Evolutionary conservation across 352 stramenopile species (phyloP), one percentile per base, ranked within the genome.

Genomic region (Globisporangium splendens): DNA sequence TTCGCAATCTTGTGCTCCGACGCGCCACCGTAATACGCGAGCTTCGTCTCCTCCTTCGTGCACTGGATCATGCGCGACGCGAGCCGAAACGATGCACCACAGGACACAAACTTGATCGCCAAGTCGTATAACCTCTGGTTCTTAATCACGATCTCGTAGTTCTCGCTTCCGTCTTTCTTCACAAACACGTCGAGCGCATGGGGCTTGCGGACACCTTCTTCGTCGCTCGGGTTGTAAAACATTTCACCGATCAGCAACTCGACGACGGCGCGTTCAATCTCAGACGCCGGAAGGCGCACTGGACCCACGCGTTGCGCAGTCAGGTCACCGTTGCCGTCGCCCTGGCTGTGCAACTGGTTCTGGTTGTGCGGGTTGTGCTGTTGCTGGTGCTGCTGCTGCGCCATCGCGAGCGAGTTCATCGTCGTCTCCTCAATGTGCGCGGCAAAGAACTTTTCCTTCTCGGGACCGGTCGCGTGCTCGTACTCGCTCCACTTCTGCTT

Each of bases 121-220:
- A 88, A 50, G 39, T 88, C 78, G 41, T 79, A 88, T 41, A 86
- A 54, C 1, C 78, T 73, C 61, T 85, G 75, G 64, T 88, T 86
- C 61, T 83, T 85, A 54, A 88, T 77, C 5, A 64, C 6, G 41
- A 86, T 81, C 28, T 82, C 72, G 61, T 84, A 88, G 49, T 78
- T 83, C 17, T 58, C 65, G 18, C 56, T 62, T 5, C 21, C 54
- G 14, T 65, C 47, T 46, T 83, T 86, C 35, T 42, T 62, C n/a
- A 54, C 62, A 62, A 88, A 88, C 50, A 81, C 72, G 18, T 76
- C 60, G n/a, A 85, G 63, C 24, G 70, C 68, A 28, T 78, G 68
- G 10, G 70, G 60, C 35, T 72, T 76, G 1, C 64, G 72, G 4
- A 83, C 50, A 20, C 65, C 68, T 0, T 65, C 54, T 59, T 86